Evolutionary conservation across 139 green algal genomes (phyloP), one percentile per base, ranked within the genome.

Genomic region (Micractinium conductrix): DNA sequence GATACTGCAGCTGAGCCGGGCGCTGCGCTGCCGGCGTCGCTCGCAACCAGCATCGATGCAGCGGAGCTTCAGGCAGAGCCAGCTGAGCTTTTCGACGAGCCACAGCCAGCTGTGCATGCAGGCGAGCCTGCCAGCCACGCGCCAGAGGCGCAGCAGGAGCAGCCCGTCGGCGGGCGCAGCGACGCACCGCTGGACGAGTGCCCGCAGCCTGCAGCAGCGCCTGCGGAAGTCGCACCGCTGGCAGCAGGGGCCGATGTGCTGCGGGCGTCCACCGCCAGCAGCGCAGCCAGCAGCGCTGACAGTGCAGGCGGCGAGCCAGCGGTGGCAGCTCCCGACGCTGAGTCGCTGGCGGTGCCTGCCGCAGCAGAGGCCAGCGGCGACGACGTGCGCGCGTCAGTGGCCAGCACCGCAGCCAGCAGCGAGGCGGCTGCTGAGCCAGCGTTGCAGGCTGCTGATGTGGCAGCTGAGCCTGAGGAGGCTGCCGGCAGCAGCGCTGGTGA

Each of bases 221-320:
- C n/a, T n/a, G n/a, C n/a, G n/a, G n/a, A n/a, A n/a, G n/a, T n/a
- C n/a, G n/a, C n/a, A n/a, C n/a, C n/a, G n/a, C n/a, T n/a, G n/a
- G n/a, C n/a, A 7, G 38, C 42, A 10, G 70, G 2, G 22, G 28
- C 44, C 17, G 38, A 37, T 10, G 44, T 0, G 26, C 0, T 78
- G 70, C 70, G 72, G 5, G 44, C 44, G 16, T 79, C 72, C 0
- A n/a, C 63, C 9, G 72, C 72, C n/a, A 79, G 72, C 72, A 79
- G 72, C n/a, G 44, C 70, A 26, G 70, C 28, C 42, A 78, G 70
- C 70, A 78, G 70, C 42, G 12, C 43, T 0, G 70, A 38, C 43
- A 16, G 42, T 43, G 43, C 38, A 43, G 70, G 40, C 12, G 70
- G 42, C 0, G 26, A 58, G 42, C 24, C 10, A 21, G 70, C 53